These are phyloP conservation scores for Verticillium zaregamsianum DNA, from an alignment of 2,329 filamentous ascomycete genomes.

Conservation along the genomic window DNA sequence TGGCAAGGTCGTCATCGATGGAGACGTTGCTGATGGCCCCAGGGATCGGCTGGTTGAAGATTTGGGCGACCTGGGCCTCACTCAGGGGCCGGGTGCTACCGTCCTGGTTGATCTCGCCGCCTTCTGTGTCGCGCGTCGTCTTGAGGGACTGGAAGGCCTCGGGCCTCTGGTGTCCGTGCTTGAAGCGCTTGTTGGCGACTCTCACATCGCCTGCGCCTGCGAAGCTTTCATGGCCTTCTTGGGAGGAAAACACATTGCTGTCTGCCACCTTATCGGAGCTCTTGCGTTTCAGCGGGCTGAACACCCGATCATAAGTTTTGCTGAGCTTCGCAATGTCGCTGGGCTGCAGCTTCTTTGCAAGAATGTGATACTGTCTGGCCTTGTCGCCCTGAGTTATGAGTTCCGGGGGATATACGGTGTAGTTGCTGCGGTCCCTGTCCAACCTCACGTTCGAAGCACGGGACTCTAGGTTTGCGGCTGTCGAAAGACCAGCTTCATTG, in stretches of 20 bases:
- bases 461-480: too few relatives aligned
- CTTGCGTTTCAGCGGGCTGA: too few relatives aligned
- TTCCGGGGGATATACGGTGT: too few relatives aligned
- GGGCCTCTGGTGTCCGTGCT: neutral
- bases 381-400: too few relatives aligned
- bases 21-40: neutral
- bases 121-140: neutral
- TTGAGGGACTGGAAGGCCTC: neutral
- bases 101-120: neutral
- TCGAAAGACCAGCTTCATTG: too few relatives aligned
- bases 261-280: too few relatives aligned
- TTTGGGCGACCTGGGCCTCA: neutral
- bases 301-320: too few relatives aligned
- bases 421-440: too few relatives aligned
- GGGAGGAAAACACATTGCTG: neutral
- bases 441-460: too few relatives aligned
- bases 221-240: neutral
- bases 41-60: neutral
- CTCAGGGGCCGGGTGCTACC: neutral
- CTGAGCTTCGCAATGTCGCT: too few relatives aligned
- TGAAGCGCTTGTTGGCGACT: neutral
- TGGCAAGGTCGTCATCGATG: neutral
- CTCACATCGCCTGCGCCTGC: neutral
- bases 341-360: too few relatives aligned
- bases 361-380: too few relatives aligned